Conservation (phyloP, 805 yeast species). For the Saccharomyces paradoxus region DNA sequence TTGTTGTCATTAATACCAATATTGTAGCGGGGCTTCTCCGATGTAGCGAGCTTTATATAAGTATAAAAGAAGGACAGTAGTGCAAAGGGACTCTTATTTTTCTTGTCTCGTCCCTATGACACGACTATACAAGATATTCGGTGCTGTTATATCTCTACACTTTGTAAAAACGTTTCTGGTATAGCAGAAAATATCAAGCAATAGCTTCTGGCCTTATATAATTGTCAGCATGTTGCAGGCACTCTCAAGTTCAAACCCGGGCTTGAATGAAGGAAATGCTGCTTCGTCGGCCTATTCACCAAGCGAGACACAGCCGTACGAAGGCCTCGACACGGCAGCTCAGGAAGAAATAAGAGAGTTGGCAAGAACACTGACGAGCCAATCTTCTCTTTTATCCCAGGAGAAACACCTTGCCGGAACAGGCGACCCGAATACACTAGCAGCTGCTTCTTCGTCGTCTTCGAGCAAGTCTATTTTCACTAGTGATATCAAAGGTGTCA, state of each 20-base stretch:
- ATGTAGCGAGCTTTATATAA: not conserved
- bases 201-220: not conserved
- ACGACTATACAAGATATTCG: too few species aligned
- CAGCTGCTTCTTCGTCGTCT: not conserved
- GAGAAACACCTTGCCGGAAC: not conserved
- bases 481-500: conserved; percentile 12
- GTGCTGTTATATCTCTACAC: not conserved
- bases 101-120: not conserved
- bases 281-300: not conserved
- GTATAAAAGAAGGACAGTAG: not conserved
- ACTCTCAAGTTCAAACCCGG: not conserved
- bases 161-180: not conserved
- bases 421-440: not conserved
- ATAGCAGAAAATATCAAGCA: not conserved
- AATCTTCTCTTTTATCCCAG: not conserved
- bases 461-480: conserved; percentile 11
- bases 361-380: conserved; percentile 34
- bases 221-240: not conserved
- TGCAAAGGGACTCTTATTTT: not conserved
- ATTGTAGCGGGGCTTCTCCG: not conserved
- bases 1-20: too few species aligned
- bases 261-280: not conserved
- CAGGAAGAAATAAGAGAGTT: conserved; percentile 32
- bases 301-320: conserved; percentile 14
- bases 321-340: conserved; percentile 33